Base-by-base conservation (phyloP, 2,329 filamentous ascomycete species). In the Phaeosphaeria sp. region DNA sequence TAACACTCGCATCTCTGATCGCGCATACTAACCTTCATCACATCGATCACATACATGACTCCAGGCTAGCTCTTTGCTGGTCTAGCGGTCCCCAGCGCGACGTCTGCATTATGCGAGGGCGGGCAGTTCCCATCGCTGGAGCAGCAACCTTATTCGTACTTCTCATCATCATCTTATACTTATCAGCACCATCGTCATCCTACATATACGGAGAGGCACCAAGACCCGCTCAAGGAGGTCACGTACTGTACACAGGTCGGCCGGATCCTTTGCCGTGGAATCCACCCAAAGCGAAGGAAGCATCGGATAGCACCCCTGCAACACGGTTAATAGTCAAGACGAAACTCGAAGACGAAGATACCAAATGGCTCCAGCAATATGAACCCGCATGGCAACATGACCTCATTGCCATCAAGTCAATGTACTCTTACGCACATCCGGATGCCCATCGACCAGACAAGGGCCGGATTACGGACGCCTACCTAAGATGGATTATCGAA, bases 341-440 rank as follows among this genome's bases (percentile, higher is more conserved):
- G 2, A 52, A 47, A 21, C 50, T 66, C 22, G 49, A 57, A 11
- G 51, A 52, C 15, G 64, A 69, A 27, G 64, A 67, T 27, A 52
- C 61, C 0, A 56, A 49, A n/a, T 70, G 64, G 64, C 52, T 63
- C 5, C 47, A 59, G 13, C 33, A 40, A 6, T 21, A 62, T 5
- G 53, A 51, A 20, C 60, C 64, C 1, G 18, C n/a, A 2, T 83
- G 75, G 51, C 73, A 82, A 80, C 68, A 72, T 70, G 56, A 80
- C 78, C 81, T 63, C 72, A 74, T 43, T 67, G 71, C 51, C 62
- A 46, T 68, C 17, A 46, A 60, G 43, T 18, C 43, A 2, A 50
- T 51, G 4, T 68, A 68, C 42, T 51, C 62, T 9, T 46, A 56
- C 3, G 49, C 64, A 13, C 56, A 66, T 39, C 44, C 40, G 4